Percentiles rank a stretch among this genome's conserved stretches.
Evolutionary conservation across 768 basidiomycete species (phyloP).

Genomic region (Leccinum variicolor): DNA sequence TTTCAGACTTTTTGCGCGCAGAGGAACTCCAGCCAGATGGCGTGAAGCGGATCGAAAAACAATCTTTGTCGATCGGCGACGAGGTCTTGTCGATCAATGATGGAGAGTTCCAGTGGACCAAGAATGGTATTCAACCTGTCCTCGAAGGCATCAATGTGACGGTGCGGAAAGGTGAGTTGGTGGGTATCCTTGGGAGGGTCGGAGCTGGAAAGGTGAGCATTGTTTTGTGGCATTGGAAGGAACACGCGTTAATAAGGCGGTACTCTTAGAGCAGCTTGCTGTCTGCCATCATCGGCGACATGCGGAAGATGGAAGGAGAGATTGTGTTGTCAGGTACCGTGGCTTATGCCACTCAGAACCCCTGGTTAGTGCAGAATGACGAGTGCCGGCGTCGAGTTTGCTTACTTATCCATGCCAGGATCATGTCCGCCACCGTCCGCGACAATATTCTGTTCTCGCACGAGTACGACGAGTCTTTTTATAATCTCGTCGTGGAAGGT

Average conservation of each 20-base stretch:
- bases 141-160: constrained; percentile 76
- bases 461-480: constrained; percentile 81
- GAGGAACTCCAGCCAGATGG: constrained; percentile 82
- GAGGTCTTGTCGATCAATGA: constrained; percentile 67
- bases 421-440: constrained; percentile 80
- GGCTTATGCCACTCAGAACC: constrained; percentile 84
- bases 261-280: constrained; percentile 60
- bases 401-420: constrained; percentile 40
- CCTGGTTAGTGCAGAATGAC: constrained; percentile 53
- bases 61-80: constrained; percentile 51
- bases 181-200: constrained; percentile 85
- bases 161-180: constrained; percentile 78
- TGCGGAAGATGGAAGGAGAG: constrained; percentile 72
- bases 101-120: constrained; percentile 83
- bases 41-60: constrained; percentile 46
- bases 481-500: constrained; percentile 81
- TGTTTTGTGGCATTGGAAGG: background rate
- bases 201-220: constrained; percentile 78
- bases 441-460: constrained; percentile 94
- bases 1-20: constrained; percentile 71
- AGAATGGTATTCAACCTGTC: constrained; percentile 49
- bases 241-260: background rate
- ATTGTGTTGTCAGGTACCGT: constrained; percentile 67
- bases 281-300: constrained; percentile 84
- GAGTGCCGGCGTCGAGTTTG: background rate